Evolutionary conservation across 768 basidiomycete genomes (phyloP), one percentile per base, ranked within the genome.

Genomic region (Scleroderma bovista): DNA sequence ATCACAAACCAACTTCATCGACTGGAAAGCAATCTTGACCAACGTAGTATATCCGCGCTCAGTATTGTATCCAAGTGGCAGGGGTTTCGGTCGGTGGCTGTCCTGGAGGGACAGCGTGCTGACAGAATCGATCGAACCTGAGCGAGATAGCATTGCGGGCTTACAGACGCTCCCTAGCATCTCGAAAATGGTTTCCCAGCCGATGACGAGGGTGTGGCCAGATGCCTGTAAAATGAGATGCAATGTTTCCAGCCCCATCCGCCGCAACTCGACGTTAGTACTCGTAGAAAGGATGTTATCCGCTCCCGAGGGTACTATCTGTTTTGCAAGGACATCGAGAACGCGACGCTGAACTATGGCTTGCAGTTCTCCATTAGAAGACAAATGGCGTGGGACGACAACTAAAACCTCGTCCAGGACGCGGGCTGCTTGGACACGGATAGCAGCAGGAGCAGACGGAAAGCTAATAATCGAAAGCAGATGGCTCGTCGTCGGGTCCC

Each of bases 11-110:
- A 99, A 71, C 6, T 91, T 97, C 52, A 98, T 70, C 0, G 90
- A 94, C 53, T 94, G 91, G 70, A 96, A 98, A 0, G 92, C 93
- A 37, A 93, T 89, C 66, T 96, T 89, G 44, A 97, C 84, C 11
- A 96, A 76, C 0, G 79, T 73, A 1, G 77, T 78, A 52, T 88
- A 86, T 47, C 80, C 82, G 60, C 83, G 89, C 60, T 88, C 86
- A 46, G 68, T 78, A 4, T 79, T 70, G 55, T 76, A 75, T 1
- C 82, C 79, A 26, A 83, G 58, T 5, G 80, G 81, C 5, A 79
- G 68, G 2, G 75, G 70, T 47, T 74, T 62, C 3, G 76, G 69
- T 22, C 75, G 44, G 57, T 61, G 40, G 66, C 57, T 47, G 60
- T 69, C 39, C 54, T 64, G 43, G 70, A 65, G 63, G 4, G 79